Conservation (phyloP, 306 rosid genomes). For the Cucurbita ficifolia region DNA sequence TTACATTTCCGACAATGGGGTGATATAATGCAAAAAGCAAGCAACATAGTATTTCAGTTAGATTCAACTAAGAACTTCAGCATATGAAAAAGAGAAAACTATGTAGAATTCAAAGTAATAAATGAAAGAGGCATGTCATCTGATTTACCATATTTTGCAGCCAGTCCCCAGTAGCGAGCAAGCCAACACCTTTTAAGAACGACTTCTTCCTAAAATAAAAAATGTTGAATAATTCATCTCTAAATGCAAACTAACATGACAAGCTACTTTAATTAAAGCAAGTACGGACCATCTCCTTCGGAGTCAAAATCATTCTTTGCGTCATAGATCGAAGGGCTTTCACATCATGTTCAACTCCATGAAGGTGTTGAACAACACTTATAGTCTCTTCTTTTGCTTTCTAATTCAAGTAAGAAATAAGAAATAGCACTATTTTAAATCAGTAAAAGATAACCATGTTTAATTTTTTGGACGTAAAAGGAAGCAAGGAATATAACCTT, state of each 20-base stretch:
- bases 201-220: conserved; percentile 78
- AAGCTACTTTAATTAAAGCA: conserved; percentile 6
- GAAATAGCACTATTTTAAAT: conserved; percentile 6
- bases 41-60: neutral
- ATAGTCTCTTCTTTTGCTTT: conserved; percentile 55
- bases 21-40: neutral
- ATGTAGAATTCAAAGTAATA: conserved; percentile 2
- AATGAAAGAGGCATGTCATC: neutral
- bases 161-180: conserved; percentile 98
- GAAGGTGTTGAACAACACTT: conserved; percentile 38
- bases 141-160: conserved; percentile 62
- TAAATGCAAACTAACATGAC: conserved; percentile 3
- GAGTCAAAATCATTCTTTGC: conserved; percentile 94
- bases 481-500: conserved; percentile 28
- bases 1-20: neutral
- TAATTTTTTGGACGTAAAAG: neutral
- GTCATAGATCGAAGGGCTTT: conserved; percentile 79
- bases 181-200: conserved; percentile 99
- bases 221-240: conserved; percentile 9
- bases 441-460: neutral
- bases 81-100: neutral
- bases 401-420: conserved; percentile 23
- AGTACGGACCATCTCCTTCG: conserved; percentile 75
- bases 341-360: conserved; percentile 74
- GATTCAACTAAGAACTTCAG: neutral